Evolutionary conservation across 257 asterid species (phyloP), one percentile per base, ranked within the genome.

Genomic region (Salvia hispanica): DNA sequence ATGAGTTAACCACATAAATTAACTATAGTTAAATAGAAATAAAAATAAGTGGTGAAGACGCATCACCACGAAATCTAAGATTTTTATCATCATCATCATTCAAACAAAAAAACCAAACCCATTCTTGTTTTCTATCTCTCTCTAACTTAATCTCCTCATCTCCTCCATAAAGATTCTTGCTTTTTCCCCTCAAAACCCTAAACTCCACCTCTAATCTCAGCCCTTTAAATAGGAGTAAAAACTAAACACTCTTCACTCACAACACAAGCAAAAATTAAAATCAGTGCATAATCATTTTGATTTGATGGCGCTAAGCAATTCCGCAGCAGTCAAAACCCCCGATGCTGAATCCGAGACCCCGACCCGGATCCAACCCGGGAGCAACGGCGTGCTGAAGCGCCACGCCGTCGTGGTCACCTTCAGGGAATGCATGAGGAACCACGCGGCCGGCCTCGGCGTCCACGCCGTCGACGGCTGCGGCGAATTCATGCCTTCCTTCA

Each of bases 401-500:
- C 86, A 81, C 81, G 67, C 78, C 2, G 73, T 81, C 0, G 74
- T 71, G 40, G 77, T 78, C n/a, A 16, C 79, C 0, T 85, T 78
- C 81, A 74, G 60, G 56, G 91, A 82, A 72, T 85, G 91, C 55
- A 59, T 80, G 25, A 78, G 77, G 72, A 85, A 85, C 80, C 84
- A 82, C 70, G 91, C 86, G 7, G 91, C 88, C 70, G 12, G 51
- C 15, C 62, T 82, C 51, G 88, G 88, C 31, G 80, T 79, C 39
- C 84, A 82, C 77, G 84, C 84, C 67, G 36, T 85, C 70, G 91
- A 85, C 66, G 91, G 91, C 13, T 85, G 90, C 67, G 82, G 84
- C 43, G 90, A 85, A 55, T 85, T 85, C 74, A 69, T 85, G 85
- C 83, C 86, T 0, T 44, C 83, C 6, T 76, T 67, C 36, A 18